Evolutionary conservation across 139 green algal genomes (phyloP).

Genomic region (Chlorella sp.): DNA sequence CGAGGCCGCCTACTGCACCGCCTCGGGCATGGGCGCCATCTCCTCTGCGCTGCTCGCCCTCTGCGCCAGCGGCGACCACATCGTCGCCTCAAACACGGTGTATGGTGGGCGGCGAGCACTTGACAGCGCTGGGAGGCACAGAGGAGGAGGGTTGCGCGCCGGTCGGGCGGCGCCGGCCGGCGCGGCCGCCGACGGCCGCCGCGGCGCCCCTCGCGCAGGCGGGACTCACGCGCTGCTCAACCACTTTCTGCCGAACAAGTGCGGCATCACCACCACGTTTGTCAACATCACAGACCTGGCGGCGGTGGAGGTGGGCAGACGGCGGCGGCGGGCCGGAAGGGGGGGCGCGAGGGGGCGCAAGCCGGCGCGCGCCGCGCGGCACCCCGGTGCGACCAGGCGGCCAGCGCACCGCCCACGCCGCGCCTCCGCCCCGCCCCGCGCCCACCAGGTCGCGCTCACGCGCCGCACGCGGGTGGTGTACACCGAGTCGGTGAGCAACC

Average conservation of each 20-base stretch:
- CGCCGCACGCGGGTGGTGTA: constrained; percentile 65
- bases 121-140: too few relatives aligned
- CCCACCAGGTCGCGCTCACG: too few relatives aligned
- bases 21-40: constrained; percentile 76
- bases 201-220: too few relatives aligned
- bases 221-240: not conserved
- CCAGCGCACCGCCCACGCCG: too few relatives aligned
- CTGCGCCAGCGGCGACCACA: constrained; percentile 72
- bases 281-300: constrained; percentile 65
- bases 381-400: too few relatives aligned
- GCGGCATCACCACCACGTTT: constrained; percentile 62
- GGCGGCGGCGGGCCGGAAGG: too few relatives aligned
- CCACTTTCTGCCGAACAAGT: constrained; percentile 65
- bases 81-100: constrained; percentile 59
- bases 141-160: too few relatives aligned
- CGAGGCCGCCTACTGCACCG: constrained; percentile 62
- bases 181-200: too few relatives aligned
- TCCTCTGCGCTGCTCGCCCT: constrained; percentile 56
- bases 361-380: too few relatives aligned
- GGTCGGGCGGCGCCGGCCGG: too few relatives aligned
- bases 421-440: not conserved
- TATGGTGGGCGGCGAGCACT: constrained; percentile 26
- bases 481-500: constrained; percentile 69
- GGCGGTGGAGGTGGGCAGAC: constrained; percentile 50
- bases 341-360: too few relatives aligned